A percentile compares a stretch with the other conserved stretches of the same genome.
Evolutionary conservation across 331 rosid species (phyloP).

Genomic region (Malus hybrid): DNA sequence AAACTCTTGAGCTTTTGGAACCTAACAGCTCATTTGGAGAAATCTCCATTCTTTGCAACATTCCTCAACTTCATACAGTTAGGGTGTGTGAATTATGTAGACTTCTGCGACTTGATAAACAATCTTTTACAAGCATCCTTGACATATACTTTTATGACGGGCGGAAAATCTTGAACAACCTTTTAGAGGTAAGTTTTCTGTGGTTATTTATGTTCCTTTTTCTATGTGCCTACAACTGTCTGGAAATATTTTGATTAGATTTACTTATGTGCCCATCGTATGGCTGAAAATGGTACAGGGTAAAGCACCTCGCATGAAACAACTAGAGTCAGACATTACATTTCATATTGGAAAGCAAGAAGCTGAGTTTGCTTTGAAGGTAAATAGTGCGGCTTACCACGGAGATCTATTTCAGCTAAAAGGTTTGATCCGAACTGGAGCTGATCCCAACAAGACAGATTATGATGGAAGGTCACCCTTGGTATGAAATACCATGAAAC

Average conservation of each 20-base stretch:
- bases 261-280: background rate
- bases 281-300: conserved; percentile 38
- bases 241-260: background rate
- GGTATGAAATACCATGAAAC: conserved; percentile 30
- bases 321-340: conserved; percentile 81
- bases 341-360: conserved; percentile 91
- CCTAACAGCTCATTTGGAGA: conserved; percentile 77
- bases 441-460: conserved; percentile 83
- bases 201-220: background rate
- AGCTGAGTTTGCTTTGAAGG: conserved; percentile 91
- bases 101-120: conserved; percentile 88
- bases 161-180: conserved; percentile 80
- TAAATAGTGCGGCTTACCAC: conserved; percentile 65
- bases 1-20: conserved; percentile 46
- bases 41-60: conserved; percentile 86
- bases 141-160: conserved; percentile 88
- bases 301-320: conserved; percentile 58
- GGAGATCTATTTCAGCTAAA: conserved; percentile 80
- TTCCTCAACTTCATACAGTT: conserved; percentile 88
- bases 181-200: conserved; percentile 59
- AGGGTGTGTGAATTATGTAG: conserved; percentile 81
- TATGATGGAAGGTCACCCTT: conserved; percentile 97
- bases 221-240: background rate
- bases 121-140: conserved; percentile 74
- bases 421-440: conserved; percentile 84